Conservation (phyloP, 2,329 filamentous ascomycete genomes). For the Colletotrichum orchidophilum region DNA sequence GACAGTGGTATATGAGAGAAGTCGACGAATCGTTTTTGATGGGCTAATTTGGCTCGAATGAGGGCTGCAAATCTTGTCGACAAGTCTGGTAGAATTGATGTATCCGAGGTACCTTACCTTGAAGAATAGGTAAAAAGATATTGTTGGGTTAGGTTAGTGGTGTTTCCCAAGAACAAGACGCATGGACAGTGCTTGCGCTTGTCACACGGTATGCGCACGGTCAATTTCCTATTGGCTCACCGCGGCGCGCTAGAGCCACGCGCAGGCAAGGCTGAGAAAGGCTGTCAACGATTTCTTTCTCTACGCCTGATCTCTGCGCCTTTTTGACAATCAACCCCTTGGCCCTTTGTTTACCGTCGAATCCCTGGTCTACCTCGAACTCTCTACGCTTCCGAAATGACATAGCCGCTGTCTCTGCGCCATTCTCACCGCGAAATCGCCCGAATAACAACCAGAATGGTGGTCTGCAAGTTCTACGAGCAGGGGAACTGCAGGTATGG, state of each 20-base stretch:
- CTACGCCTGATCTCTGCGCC: constrained; percentile 2
- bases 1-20: too few species aligned
- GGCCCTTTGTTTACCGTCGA: background rate
- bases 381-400: constrained; percentile 10
- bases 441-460: constrained; percentile 41
- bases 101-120: too few species aligned
- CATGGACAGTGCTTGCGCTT: background rate
- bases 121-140: too few species aligned
- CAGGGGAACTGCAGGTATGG: constrained; percentile 63
- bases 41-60: too few species aligned
- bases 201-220: background rate
- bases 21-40: too few species aligned
- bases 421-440: background rate
- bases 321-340: background rate
- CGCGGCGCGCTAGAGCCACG: constrained; percentile 1
- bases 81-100: too few species aligned
- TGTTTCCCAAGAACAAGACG: too few species aligned
- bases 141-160: too few species aligned
- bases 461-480: constrained; percentile 59
- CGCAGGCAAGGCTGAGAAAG: constrained; percentile 28
- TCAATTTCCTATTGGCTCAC: background rate
- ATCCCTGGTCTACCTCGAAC: background rate
- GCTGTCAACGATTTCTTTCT: constrained; percentile 22
- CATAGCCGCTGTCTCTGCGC: background rate
- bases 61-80: too few species aligned